Percentiles rank a stretch among this genome's conserved stretches.
phyloP scores from a whole-genome alignment of 2,329 filamentous ascomycete species.

The Ophiostoma fasciatum region DNA sequence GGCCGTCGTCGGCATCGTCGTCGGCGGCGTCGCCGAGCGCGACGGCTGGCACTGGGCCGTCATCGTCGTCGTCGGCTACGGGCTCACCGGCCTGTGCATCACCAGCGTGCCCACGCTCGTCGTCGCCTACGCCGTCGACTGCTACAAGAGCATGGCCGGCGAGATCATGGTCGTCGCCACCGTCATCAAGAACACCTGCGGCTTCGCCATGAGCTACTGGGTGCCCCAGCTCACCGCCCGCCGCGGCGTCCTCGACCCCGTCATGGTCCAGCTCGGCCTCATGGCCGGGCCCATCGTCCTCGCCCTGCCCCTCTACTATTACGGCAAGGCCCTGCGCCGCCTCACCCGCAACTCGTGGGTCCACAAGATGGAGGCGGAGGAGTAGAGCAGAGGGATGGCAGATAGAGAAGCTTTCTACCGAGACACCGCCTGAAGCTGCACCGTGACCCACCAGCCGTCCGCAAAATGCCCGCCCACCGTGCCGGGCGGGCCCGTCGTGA shows the following conservation, averaged over 20 bases:
- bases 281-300: conserved; percentile 37
- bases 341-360: conserved; percentile 41
- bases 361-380: conserved; percentile 26
- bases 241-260: conserved; percentile 36
- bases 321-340: conserved; percentile 41
- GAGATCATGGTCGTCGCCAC: conserved; percentile 45
- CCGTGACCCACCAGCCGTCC: conserved; percentile 9
- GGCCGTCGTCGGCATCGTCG: conserved; percentile 25
- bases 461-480: conserved; percentile 6
- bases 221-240: conserved; percentile 20
- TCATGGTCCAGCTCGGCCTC: conserved; percentile 44
- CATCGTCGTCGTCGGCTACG: conserved; percentile 28
- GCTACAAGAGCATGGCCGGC: conserved; percentile 47
- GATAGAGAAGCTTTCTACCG: no score
- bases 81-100: conserved; percentile 27
- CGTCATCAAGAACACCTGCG: conserved; percentile 50
- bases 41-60: conserved; percentile 27
- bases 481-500: conserved; percentile 5
- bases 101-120: conserved; percentile 40
- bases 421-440: no score
- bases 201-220: conserved; percentile 15
- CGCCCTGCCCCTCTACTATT: conserved; percentile 40
- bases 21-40: conserved; percentile 17
- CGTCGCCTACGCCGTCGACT: conserved; percentile 43
- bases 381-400: not conserved